Conservation (phyloP, 305 asterid species). For the Withania somnifera region DNA sequence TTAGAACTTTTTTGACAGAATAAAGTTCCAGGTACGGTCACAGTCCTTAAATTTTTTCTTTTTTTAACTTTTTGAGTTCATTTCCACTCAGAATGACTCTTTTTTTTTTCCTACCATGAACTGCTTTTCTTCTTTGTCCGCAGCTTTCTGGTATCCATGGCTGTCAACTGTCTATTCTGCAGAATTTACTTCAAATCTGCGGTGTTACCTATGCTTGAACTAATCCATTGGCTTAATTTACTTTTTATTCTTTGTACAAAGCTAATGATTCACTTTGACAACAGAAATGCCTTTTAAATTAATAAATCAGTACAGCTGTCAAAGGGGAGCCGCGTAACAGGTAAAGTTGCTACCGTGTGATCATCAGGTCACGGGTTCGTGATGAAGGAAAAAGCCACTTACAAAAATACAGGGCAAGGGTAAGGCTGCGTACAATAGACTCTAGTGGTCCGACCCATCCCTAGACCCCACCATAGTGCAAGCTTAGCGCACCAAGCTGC, state of each 20-base stretch:
- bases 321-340: not conserved
- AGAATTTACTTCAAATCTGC: not conserved
- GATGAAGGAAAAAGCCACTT: not conserved
- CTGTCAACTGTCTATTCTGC: not conserved
- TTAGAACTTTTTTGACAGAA: not conserved
- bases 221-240: not conserved
- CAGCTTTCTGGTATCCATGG: not conserved
- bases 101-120: not conserved
- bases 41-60: not conserved
- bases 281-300: not conserved
- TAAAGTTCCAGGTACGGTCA: not conserved
- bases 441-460: not conserved
- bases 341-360: not conserved
- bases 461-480: not conserved
- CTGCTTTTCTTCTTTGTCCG: not conserved
- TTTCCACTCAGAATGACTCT: not conserved
- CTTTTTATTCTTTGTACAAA: not conserved
- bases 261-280: not conserved
- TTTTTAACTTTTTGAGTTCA: not conserved
- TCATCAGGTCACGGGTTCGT: too few relatives aligned
- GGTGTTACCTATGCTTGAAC: not conserved
- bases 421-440: not conserved
- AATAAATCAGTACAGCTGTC: not conserved
- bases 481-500: not conserved
- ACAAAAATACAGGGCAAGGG: not conserved